Base-by-base conservation (phyloP, 202 grass and related monocot species). In the Elaeis oleifera region DNA sequence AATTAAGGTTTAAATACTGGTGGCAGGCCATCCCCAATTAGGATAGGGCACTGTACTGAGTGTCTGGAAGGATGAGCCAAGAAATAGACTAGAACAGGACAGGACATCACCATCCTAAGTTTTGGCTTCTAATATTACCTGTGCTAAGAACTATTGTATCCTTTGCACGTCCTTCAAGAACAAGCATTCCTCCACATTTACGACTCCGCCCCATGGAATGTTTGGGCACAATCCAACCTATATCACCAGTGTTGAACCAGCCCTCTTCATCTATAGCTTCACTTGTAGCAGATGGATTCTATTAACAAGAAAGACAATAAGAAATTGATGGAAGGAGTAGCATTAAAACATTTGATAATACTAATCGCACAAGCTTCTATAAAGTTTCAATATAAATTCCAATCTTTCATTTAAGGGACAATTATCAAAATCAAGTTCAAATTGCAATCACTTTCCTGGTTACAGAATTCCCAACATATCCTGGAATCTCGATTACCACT, bases 71-170 rank as follows among this genome's bases (percentile, higher is more conserved):
- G 32, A 49, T 15, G 21, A 1, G 27, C 14, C 1, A 14, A 21
- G 16, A 19, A 15, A 17, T n/a, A 52, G 36, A 31, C 28, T 6
- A 31, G 28, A 31, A 31, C 28, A 31, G 5, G 28, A 31, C 28
- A 31, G 1, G 5, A 31, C 28, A 31, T 31, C 28, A 31, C 28
- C 28, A 31, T 31, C 28, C 28, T 31, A 31, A 44, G 36, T 44
- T 44, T 21, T 52, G 20, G 16, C 6, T 20, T 49, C 28, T 73
- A 5, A 50, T 56, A 68, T 65, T 56, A 97, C 92, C 87, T 91
- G 92, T 97, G 64, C 79, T 81, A 44, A 97, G 92, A 69, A 97
- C 92, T 78, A 97, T 91, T 48, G 92, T 97, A 71, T 97, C 92
- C 72, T 97, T 97, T 16, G 76, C 84, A 69, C 92, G 92, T 36